Evolutionary conservation across 257 asterid genomes (phyloP), one percentile per base, ranked within the genome.

Genomic region (Solanum paucissectum): DNA sequence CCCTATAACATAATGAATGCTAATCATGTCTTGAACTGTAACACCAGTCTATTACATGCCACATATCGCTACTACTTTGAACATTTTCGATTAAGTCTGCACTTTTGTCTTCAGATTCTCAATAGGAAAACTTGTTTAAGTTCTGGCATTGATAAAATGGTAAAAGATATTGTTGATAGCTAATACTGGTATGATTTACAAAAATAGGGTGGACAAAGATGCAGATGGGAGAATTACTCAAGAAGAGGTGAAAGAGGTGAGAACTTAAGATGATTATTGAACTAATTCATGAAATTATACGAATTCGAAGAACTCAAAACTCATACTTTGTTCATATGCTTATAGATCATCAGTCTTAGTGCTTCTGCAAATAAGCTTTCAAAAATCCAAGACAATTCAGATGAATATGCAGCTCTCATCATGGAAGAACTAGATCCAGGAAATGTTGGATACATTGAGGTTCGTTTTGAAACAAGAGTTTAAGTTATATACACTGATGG

Each of bases 221-320:
- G 89, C 91, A 55, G 91, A 90, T 86, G 91, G 91, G 27, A 76
- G 90, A 72, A 90, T 90, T 38, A 86, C 90, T 8, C 77, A 88
- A 73, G 91, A 82, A 81, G 91, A 90, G 81, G 91, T 85, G 42
- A 85, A 66, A 85, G 88, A 72, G 72, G 88, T 72, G 21, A 86
- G 71, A 20, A 0, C 10, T 18, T 1, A 44, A 81, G 25, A 60
- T 81, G 66, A 29, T 81, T 14, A 46, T 81, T 81, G 85, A 8
- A 81, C 3, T 46, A 46, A 81, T 18, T 18, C 44, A 49, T 49
- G 42, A 14, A 81, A 29, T 27, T 84, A 16, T 84, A 62, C 14
- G 27, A 36, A 66, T 21, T 32, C 5, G 25, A 64, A 23, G 27
- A 62, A 37, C 3, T 58, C 14, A 16, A n/a, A 66, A 37, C 27